Percentiles rank a stretch among this genome's conserved stretches.
These are phyloP conservation scores for Cucurbita ficifolia DNA, from an alignment of 306 rosid genomes.

Conservation along the genomic window DNA sequence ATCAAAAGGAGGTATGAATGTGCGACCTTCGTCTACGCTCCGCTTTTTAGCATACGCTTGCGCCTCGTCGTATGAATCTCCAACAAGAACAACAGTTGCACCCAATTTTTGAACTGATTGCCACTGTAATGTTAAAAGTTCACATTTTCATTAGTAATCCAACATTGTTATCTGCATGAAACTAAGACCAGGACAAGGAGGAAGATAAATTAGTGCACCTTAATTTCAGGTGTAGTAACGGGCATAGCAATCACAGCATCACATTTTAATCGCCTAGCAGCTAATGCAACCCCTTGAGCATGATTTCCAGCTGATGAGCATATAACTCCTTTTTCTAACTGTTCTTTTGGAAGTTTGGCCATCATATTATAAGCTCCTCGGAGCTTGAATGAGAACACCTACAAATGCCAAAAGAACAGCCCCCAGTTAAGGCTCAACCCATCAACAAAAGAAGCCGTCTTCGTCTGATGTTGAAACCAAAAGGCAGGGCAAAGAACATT, in stretches of 20 bases:
- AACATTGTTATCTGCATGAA: not conserved
- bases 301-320: conserved; percentile 99
- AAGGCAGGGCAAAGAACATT: not conserved
- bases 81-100: conserved; percentile 69
- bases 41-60: conserved; percentile 78
- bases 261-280: conserved; percentile 69
- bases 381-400: conserved; percentile 92
- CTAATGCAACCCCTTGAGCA: conserved; percentile 92
- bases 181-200: not conserved
- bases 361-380: conserved; percentile 98
- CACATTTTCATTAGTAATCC: not conserved
- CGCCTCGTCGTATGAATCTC: conserved; percentile 92
- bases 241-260: conserved; percentile 85
- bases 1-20: conserved; percentile 85
- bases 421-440: too few species aligned
- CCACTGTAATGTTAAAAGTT: conserved; percentile 39
- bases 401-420: not conserved
- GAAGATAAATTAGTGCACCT: conserved; percentile 27
- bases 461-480: not conserved
- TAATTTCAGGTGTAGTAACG: conserved; percentile 77
- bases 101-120: conserved; percentile 71
- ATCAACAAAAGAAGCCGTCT: not conserved
- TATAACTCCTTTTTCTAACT: conserved; percentile 66
- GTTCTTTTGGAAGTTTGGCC: conserved; percentile 62
- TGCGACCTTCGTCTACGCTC: conserved; percentile 50